phyloP scores from a whole-genome alignment of 2,329 filamentous ascomycete genomes.

The Apiospora kogelbergensis region DNA sequence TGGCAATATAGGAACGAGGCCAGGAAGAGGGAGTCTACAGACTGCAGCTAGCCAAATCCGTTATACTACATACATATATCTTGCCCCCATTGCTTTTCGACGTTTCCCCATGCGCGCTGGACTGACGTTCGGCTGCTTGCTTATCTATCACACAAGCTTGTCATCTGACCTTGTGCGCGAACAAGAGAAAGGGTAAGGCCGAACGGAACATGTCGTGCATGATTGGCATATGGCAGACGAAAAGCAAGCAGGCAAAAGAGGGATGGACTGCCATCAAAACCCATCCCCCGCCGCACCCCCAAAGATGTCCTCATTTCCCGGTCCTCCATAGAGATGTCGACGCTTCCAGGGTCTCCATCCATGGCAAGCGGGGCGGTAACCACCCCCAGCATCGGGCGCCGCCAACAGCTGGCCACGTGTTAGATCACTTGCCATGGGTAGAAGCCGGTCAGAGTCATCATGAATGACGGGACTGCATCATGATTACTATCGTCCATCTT shows the following conservation, averaged over 20 bases:
- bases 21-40: not conserved
- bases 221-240: not conserved
- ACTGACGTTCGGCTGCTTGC: not conserved
- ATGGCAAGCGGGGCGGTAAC: not conserved
- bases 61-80: not conserved
- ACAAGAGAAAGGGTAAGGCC: not conserved
- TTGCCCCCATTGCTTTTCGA: not conserved
- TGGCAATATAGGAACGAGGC: not conserved
- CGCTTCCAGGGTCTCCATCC: conserved; percentile 3
- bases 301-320: not conserved
- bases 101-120: not conserved
- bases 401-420: conserved; percentile 2
- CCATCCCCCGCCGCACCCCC: not conserved
- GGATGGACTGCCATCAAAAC: not conserved
- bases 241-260: not conserved
- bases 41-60: not conserved
- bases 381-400: not conserved
- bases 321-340: not conserved
- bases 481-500: conserved; percentile 6
- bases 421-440: not conserved
- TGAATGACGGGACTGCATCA: not conserved
- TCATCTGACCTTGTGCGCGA: not conserved
- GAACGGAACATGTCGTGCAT: not conserved
- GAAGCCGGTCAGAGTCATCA: not conserved
- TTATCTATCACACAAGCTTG: not conserved